A percentile compares a stretch with the other conserved stretches of the same genome.
phyloP scores from a whole-genome alignment of 148 eudicot genomes.

The Vaccinium darrowii region DNA sequence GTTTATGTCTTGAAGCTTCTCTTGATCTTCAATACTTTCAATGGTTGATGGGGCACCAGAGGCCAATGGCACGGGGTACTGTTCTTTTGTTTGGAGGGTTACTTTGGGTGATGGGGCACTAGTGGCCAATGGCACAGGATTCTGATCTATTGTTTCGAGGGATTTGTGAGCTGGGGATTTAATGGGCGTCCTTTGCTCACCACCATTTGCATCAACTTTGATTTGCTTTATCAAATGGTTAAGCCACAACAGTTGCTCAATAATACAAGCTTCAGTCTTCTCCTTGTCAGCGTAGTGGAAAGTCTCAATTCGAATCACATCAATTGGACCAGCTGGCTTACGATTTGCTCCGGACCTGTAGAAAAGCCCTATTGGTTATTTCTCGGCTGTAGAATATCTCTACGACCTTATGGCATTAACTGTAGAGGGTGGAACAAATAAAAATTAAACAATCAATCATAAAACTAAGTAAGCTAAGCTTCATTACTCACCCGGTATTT shows the following conservation, averaged over 20 bases:
- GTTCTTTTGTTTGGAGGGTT: conserved; percentile 22
- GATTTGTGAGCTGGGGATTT: conserved; percentile 28
- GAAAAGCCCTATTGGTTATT: not conserved
- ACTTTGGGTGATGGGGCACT: conserved; percentile 17
- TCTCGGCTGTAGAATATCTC: not conserved
- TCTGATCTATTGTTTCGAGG: conserved; percentile 18
- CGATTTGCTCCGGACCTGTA: conserved; percentile 61
- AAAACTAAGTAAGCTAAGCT: conserved; percentile 1
- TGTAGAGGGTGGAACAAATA: not conserved
- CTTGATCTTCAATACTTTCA: conserved; percentile 26
- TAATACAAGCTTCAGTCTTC: conserved; percentile 68
- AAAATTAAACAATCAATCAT: not conserved
- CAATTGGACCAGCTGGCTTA: conserved; percentile 43
- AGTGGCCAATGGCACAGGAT: conserved; percentile 9
- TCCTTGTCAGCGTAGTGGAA: conserved; percentile 80
- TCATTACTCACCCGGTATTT: conserved; percentile 64
- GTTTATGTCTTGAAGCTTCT: conserved; percentile 20
- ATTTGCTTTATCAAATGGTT: conserved; percentile 52
- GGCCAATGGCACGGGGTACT: conserved; percentile 7
- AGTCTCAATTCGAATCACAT: conserved; percentile 66
- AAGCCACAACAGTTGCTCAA: conserved; percentile 76
- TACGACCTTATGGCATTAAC: not conserved
- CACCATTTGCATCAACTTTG: conserved; percentile 30
- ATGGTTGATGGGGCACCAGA: conserved; percentile 15
- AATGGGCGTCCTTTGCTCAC: conserved; percentile 17